These are phyloP conservation scores for Calophaca sinica DNA, from an alignment of 306 rosid species.

Conservation along the genomic window DNA sequence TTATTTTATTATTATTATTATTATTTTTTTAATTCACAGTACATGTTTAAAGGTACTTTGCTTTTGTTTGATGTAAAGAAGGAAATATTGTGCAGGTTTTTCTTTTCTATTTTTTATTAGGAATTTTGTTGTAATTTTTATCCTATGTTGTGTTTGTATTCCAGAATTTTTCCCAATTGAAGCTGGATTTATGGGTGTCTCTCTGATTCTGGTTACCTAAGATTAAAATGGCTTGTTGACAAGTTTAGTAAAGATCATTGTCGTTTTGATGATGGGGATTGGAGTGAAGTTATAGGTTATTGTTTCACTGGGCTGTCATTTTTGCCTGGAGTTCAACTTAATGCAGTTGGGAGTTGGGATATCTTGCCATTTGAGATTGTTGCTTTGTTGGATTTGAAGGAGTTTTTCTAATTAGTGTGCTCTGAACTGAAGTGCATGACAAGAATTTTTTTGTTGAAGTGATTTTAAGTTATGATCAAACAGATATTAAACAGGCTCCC, in stretches of 20 bases:
- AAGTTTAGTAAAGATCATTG: constrained; percentile 11
- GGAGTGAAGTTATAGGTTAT: too few relatives aligned
- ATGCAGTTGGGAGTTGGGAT: too few relatives aligned
- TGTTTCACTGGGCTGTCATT: too few relatives aligned
- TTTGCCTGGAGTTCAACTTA: too few relatives aligned
- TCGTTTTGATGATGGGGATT: too few relatives aligned
- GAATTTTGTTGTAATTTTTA: constrained; percentile 37
- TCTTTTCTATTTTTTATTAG: constrained; percentile 19
- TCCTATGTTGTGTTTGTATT: constrained; percentile 20
- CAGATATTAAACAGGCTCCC: constrained; percentile 74
- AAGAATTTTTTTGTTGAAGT: constrained; percentile 34
- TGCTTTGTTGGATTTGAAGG: constrained; percentile 44
- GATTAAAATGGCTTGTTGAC: too few relatives aligned
- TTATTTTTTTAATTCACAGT: background rate
- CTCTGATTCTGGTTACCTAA: constrained; percentile 26
- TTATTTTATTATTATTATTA: background rate
- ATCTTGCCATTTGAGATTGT: background rate
- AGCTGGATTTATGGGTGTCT: constrained; percentile 7
- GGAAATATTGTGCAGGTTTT: constrained; percentile 9
- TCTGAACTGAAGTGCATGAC: constrained; percentile 42
- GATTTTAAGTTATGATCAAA: constrained; percentile 66
- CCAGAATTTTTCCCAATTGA: too few relatives aligned
- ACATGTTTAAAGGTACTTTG: constrained; percentile 29
- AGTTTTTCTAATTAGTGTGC: constrained; percentile 21
- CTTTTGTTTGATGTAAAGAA: background rate